Evolutionary conservation across 306 rosid species (phyloP), one percentile per base, ranked within the genome.

Genomic region (Corylus avellana): DNA sequence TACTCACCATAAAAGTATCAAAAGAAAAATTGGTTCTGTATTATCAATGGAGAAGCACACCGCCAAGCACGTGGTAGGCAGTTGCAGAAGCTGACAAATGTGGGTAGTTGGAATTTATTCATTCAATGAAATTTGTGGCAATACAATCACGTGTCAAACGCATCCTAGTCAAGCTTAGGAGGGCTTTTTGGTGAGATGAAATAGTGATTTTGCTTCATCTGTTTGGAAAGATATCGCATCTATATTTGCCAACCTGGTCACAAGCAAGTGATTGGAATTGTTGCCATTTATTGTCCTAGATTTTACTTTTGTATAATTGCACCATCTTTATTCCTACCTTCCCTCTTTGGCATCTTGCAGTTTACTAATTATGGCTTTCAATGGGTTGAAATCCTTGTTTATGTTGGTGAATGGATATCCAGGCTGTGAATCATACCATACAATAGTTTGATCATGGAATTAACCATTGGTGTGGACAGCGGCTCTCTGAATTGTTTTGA

Each of bases 271-370:
- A 8, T 66, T 66, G 72, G 49, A 18, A 66, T 66, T 8, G 12
- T 66, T 66, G 37, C 72, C 72, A 66, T 66, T 37, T 37, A 66
- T 66, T 66, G 72, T 37, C 27, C 27, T 8, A 8, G 17, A 37
- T 66, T 66, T 66, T 11, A 39, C 22, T 11, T 66, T 35, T 39
- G 11, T 17, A 18, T 32, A 18, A 17, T 37, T 18, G 72, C 72
- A 8, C 39, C 50, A 14, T 20, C 25, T 66, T 66, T 39, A 37
- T 66, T 66, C 27, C 6, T 39, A 12, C 72, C 17, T 66, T 66
- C 72, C 72, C 49, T 66, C 72, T 66, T 66, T 66, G 47, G 2
- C 72, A 67, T 17, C 48, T 44, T 67, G 72, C 27, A 39, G 50
- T 67, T 67, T 18, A 35, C 72, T 48, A 67, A 18, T 42, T 67